These are phyloP conservation scores for Allium fistulosum DNA, from an alignment of 106 monocot genomes.

Conservation along the genomic window DNA sequence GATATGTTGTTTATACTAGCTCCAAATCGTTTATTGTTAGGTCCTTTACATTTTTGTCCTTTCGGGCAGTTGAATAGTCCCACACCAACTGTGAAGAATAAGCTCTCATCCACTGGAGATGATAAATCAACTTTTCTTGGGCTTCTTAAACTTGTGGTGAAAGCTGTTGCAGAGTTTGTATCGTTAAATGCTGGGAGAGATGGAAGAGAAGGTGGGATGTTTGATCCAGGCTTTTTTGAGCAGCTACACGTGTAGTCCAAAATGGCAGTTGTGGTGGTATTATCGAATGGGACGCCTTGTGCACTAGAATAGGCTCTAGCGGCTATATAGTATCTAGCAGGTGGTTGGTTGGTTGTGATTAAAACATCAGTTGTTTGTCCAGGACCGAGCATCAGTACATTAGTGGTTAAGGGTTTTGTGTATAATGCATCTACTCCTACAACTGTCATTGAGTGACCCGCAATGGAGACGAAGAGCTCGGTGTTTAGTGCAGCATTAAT, in stretches of 20 bases:
- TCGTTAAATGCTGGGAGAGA: slow-evolving; percentile 54
- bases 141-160: slow-evolving; percentile 26
- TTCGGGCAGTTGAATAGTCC: slow-evolving; percentile 35
- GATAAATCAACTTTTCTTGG: slow-evolving; percentile 20
- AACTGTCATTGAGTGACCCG: slow-evolving; percentile 45
- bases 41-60: slow-evolving; percentile 25
- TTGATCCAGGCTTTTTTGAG: slow-evolving; percentile 7
- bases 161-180: slow-evolving; percentile 28
- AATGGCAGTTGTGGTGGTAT: slow-evolving; percentile 77
- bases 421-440: slow-evolving; percentile 43
- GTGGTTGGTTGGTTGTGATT: slow-evolving; percentile 31
- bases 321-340: slow-evolving; percentile 47
- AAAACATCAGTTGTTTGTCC: slow-evolving; percentile 68
- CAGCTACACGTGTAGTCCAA: slow-evolving; percentile 46
- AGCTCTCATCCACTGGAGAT: slow-evolving; percentile 29
- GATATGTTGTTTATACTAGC: slow-evolving; percentile 56
- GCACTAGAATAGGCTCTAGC: slow-evolving; percentile 40
- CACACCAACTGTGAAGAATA: slow-evolving; percentile 51
- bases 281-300: slow-evolving; percentile 41
- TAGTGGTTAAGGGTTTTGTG: slow-evolving; percentile 51
- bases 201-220: slow-evolving; percentile 18
- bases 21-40: slow-evolving; percentile 29
- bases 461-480: slow-evolving; percentile 44
- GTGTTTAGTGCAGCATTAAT: slow-evolving; percentile 55
- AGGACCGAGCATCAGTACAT: slow-evolving; percentile 33